A percentile compares a stretch with the other conserved stretches of the same genome.
Evolutionary conservation across 2,329 filamentous ascomycete genomes (phyloP).

Genomic region (Aspergillus thermomutatus): DNA sequence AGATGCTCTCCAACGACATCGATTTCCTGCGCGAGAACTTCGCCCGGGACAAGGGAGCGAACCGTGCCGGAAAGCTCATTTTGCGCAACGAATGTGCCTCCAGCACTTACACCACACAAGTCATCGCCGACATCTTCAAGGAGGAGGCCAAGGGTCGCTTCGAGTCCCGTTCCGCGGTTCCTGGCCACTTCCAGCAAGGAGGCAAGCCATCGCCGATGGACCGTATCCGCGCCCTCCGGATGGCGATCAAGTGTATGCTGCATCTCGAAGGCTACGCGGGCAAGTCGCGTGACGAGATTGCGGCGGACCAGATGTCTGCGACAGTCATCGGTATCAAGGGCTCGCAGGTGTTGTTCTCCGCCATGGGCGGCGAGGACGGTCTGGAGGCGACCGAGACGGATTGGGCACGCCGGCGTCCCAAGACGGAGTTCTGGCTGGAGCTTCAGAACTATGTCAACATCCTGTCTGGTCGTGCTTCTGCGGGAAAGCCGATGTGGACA

Average conservation of each 20-base stretch:
- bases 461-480: constrained; percentile 66
- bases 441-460: constrained; percentile 81
- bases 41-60: constrained; percentile 77
- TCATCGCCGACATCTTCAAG: constrained; percentile 93
- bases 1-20: constrained; percentile 90
- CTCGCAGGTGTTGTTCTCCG: constrained; percentile 80
- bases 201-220: constrained; percentile 95
- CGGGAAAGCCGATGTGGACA: constrained; percentile 22
- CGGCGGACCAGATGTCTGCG: constrained; percentile 68
- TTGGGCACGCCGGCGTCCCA: constrained; percentile 85
- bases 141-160: constrained; percentile 90
- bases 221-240: constrained; percentile 81
- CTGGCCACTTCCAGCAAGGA: constrained; percentile 92
- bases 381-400: constrained; percentile 85
- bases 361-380: constrained; percentile 60
- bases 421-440: constrained; percentile 77
- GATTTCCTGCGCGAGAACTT: constrained; percentile 85
- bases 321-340: constrained; percentile 91
- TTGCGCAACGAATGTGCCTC: constrained; percentile 96
- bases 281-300: constrained; percentile 64
- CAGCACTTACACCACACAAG: constrained; percentile 83
- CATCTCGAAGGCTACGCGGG: constrained; percentile 77
- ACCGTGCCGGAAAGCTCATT: constrained; percentile 86
- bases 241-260: constrained; percentile 92
- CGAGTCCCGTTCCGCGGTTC: constrained; percentile 86